Evolutionary conservation across 2,329 filamentous ascomycete genomes (phyloP).

Genomic region (Thelonectria blattea): DNA sequence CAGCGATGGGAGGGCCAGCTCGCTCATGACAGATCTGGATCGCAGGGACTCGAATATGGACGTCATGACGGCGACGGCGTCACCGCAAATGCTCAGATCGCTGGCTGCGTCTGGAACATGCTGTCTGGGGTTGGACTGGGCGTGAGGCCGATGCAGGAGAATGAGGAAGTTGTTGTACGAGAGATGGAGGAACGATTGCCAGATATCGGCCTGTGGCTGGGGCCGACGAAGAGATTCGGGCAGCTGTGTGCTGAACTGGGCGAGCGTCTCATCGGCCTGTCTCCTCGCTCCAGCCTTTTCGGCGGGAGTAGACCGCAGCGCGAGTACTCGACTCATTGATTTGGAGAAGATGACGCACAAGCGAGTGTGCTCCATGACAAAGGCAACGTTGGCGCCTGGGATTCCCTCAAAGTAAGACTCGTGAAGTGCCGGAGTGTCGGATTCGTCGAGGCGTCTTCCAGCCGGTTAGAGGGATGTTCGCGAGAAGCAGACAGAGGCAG

Average conservation of each 20-base stretch:
- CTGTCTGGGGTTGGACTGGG: conserved; percentile 24
- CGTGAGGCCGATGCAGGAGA: conserved; percentile 42
- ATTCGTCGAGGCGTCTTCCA: conserved; percentile 54
- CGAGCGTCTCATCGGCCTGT: conserved; percentile 41
- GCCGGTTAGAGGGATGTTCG: neutral
- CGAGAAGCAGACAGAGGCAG: neutral
- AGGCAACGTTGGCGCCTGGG: conserved; percentile 46
- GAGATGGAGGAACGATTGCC: conserved; percentile 43
- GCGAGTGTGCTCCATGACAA: conserved; percentile 55
- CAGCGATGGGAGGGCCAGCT: conserved; percentile 39
- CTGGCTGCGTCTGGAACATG: conserved; percentile 21
- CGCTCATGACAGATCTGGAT: conserved; percentile 27
- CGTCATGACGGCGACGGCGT: conserved; percentile 36
- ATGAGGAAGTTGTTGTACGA: conserved; percentile 45
- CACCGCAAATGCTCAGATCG: conserved; percentile 42
- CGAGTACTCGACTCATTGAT: conserved; percentile 39
- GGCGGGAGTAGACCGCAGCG: conserved; percentile 31
- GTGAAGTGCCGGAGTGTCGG: conserved; percentile 53
- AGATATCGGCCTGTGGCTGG: conserved; percentile 29
- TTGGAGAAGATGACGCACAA: conserved; percentile 57
- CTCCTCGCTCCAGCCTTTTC: conserved; percentile 38
- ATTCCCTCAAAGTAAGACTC: conserved; percentile 52
- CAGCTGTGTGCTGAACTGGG: conserved; percentile 39
- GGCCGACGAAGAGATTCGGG: conserved; percentile 38
- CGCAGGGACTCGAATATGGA: conserved; percentile 41